phyloP scores from a whole-genome alignment of 2,329 filamentous ascomycete genomes.

The Exophiala spinifera region DNA sequence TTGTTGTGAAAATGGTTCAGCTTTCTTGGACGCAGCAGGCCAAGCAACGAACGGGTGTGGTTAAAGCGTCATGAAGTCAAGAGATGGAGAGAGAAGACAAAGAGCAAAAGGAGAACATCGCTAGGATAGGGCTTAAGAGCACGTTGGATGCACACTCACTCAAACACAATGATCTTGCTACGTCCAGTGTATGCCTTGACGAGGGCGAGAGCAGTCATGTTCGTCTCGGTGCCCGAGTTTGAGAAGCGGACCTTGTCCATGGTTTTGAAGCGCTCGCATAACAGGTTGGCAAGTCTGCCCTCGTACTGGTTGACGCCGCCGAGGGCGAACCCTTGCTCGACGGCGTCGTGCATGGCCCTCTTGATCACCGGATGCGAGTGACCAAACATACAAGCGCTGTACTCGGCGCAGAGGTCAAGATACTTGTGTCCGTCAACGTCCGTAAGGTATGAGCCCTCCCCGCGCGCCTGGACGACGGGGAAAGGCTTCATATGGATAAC shows the following conservation, averaged over 20 bases:
- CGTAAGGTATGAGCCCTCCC: not conserved
- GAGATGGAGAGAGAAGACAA: too few relatives aligned
- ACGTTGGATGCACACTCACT: too few relatives aligned
- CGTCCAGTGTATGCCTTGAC: conserved; percentile 2
- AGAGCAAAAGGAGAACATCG: too few relatives aligned
- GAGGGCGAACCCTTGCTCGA: not conserved
- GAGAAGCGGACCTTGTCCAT: conserved; percentile 43
- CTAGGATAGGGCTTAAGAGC: too few relatives aligned
- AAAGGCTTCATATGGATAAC: not conserved
- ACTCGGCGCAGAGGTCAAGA: conserved; percentile 1
- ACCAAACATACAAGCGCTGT: conserved; percentile 1
- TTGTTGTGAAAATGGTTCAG: not conserved
- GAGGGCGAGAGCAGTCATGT: conserved; percentile 3
- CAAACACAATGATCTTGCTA: conserved; percentile 1
- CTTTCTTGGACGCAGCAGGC: too few relatives aligned
- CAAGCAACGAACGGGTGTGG: too few relatives aligned
- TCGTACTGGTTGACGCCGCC: conserved; percentile 2
- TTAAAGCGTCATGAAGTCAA: too few relatives aligned
- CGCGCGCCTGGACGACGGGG: not conserved
- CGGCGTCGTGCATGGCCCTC: not conserved
- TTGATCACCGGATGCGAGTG: conserved; percentile 2
- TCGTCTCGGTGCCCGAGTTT: conserved; percentile 4
- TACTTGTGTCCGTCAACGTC: conserved; percentile 4
- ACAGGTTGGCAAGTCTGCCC: not conserved
- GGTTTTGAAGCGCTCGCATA: conserved; percentile 33